Conservation (phyloP, 2,329 filamentous ascomycete genomes). For the Fusarium goolgardi region DNA sequence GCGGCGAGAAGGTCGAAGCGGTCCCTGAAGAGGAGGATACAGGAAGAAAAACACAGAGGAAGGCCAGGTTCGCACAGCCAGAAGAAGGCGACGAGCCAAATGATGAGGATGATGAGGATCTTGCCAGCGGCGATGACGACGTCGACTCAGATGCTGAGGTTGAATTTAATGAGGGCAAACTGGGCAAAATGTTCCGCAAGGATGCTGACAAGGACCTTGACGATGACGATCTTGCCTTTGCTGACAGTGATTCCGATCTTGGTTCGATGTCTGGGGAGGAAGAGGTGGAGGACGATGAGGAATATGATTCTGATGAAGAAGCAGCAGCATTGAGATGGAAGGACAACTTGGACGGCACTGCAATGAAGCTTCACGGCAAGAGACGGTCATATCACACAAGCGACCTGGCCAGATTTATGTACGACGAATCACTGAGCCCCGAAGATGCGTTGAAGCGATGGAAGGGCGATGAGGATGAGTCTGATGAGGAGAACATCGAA, state of each 20-base stretch:
- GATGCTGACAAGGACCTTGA: conserved; percentile 62
- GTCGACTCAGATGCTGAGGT: conserved; percentile 63
- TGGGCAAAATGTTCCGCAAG: conserved; percentile 71
- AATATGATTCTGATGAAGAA: conserved; percentile 72
- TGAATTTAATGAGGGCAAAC: conserved; percentile 69
- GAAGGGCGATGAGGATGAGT: conserved; percentile 73
- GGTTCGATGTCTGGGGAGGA: conserved; percentile 79
- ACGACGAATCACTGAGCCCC: conserved; percentile 82
- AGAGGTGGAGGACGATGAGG: conserved; percentile 62
- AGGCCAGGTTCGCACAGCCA: conserved; percentile 67
- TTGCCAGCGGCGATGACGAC: conserved; percentile 65
- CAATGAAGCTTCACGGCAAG: conserved; percentile 75
- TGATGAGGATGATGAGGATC: conserved; percentile 62
- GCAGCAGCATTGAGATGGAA: conserved; percentile 87
- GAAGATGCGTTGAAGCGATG: conserved; percentile 81
- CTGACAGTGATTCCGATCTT: conserved; percentile 96
- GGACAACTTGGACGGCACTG: conserved; percentile 81
- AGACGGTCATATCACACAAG: conserved; percentile 79
- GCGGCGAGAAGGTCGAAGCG: conserved; percentile 74
- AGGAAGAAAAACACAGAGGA: conserved; percentile 69
- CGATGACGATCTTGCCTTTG: conserved; percentile 85
- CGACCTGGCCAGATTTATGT: conserved; percentile 89
- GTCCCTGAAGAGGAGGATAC: conserved; percentile 66
- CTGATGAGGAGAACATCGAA: conserved; percentile 69
- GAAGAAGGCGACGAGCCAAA: conserved; percentile 70